Evolutionary conservation across 148 eudicot species (phyloP), one percentile per base, ranked within the genome.

Genomic region (Spergularia marina): DNA sequence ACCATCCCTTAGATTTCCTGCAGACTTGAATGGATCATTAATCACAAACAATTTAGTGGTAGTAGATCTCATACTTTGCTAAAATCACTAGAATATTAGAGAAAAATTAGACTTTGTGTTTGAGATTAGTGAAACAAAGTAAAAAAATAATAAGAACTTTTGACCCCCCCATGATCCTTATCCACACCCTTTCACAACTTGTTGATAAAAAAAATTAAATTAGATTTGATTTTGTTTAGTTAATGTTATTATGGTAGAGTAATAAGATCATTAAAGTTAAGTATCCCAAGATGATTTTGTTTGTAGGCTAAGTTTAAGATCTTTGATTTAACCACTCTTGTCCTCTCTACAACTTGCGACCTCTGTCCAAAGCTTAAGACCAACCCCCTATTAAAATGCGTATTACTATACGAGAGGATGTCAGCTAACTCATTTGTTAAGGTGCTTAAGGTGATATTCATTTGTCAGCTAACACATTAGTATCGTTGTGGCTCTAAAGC

Each of bases 1-100:
- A 75, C 76, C 77, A 52, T 79, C 53, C 68, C 51, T 59, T 23
- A 41, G 64, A 68, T 77, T 71, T 64, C 17, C 39, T 70, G 60
- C 74, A 76, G 20, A 34, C 56, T 1, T 53, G 11, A 30, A 65
- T 55, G 76, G 60, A 73, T 54, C 36, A 30, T 30, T 30, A 30
- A 30, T 30, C 54, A 70, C 17, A 52, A 62, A 53, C 10, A 23
- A 23, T 23, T 3, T 30, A 30, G 36, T 30, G 2, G 36, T 30
- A 30, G 51, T 76, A 59, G 25, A 57, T 57, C 58, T 9, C 51
- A 25, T 69, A 58, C 25, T 70, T 77, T 60, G 39, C 53, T 60
- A 30, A 30, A 30, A 30, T 30, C 36, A 30, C 36, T 30, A 30
- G 36, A 30, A 30, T 2, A 30, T 30, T 30, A 30, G 36, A 30